phyloP scores from a whole-genome alignment of 2,329 filamentous ascomycete genomes.

The Mycosphaerella sp. region DNA sequence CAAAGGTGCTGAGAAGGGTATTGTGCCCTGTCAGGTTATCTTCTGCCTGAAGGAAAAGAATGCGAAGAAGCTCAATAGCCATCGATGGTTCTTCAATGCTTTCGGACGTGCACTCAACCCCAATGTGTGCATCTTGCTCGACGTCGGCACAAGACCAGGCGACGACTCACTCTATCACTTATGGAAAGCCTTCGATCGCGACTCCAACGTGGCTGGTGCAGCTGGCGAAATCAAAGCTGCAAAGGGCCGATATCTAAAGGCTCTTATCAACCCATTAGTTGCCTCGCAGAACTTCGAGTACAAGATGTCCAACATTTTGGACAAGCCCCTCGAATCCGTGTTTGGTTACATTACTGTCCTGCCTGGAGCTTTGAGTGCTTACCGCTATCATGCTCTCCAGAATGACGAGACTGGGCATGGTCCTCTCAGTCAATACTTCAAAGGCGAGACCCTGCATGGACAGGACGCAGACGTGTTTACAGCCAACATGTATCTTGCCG shows the following conservation, averaged over 20 bases:
- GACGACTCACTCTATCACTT: constrained; percentile 90
- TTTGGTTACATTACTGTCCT: constrained; percentile 98
- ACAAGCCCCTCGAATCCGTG: constrained; percentile 93
- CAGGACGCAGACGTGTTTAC: constrained; percentile 96
- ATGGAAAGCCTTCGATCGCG: constrained; percentile 98
- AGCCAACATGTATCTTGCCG: constrained; percentile 90
- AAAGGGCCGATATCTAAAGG: constrained; percentile 76
- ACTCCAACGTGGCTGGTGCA: constrained; percentile 93
- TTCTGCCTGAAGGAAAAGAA: constrained; percentile 99
- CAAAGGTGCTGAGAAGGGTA: constrained; percentile 98
- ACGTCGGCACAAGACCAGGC: constrained; percentile 90
- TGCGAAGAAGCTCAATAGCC: constrained; percentile 94
- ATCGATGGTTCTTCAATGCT: constrained; percentile 99
- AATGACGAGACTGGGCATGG: constrained; percentile 96
- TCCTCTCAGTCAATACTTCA: constrained; percentile 96
- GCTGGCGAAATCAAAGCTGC: constrained; percentile 98
- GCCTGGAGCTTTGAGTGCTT: constrained; percentile 89
- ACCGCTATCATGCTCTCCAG: constrained; percentile 90
- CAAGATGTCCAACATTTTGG: constrained; percentile 99
- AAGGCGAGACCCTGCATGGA: constrained; percentile 93
- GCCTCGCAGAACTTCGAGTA: constrained; percentile 99
- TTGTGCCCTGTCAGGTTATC: constrained; percentile 95
- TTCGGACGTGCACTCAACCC: constrained; percentile 89
- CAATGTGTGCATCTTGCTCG: constrained; percentile 92
- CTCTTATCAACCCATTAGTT: constrained; percentile 86